Base-by-base conservation (phyloP, 2,329 filamentous ascomycete species). In the Alternaria novae-zelandiae region DNA sequence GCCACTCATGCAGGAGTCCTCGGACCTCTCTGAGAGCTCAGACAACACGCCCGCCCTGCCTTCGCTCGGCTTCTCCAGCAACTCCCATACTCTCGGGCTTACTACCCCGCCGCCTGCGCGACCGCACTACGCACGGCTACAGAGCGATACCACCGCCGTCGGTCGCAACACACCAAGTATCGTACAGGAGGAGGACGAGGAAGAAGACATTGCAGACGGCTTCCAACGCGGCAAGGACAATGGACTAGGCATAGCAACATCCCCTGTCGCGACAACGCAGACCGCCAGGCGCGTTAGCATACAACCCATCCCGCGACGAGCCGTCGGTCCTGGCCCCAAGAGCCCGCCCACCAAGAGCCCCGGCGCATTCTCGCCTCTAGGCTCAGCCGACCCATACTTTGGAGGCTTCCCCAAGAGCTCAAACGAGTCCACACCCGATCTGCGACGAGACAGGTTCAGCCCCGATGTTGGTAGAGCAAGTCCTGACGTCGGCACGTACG, bases 171-270 rank as follows among this genome's bases (percentile, higher is more conserved):
- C 70, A 12, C 69, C 71, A 6, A 67, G 75, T 30, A 73, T 73
- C 8, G 66, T 76, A 49, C 50, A 62, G 20, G 74, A 77, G 41
- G 74, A 78, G 30, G 73, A 78, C 17, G 79, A 78, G 54, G 79
- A 77, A 36, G 79, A 76, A 47, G 77, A 78, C 57, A 70, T 75
- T 23, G 69, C 70, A 43, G 69, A 73, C 25, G 69, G 64, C 45
- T 71, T 75, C 53, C 60, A 60, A n/a, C 54, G 53, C 17, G 64
- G 28, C 20, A 54, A 66, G 21, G 69, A 70, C 17, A 65, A 59
- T 47, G 81, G 81, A 12, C 63, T 82, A 32, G 80, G 80, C 8
- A 81, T 82, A 56, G 74, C 69, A 41, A 61, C 63, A 57, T 15
- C 63, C 15, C 32, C 32, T 61, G 65, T 53, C 26, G 66, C 15